These are phyloP conservation scores for Pseudogymnoascus destructans DNA, from an alignment of 2,329 filamentous ascomycete genomes.

Conservation along the genomic window DNA sequence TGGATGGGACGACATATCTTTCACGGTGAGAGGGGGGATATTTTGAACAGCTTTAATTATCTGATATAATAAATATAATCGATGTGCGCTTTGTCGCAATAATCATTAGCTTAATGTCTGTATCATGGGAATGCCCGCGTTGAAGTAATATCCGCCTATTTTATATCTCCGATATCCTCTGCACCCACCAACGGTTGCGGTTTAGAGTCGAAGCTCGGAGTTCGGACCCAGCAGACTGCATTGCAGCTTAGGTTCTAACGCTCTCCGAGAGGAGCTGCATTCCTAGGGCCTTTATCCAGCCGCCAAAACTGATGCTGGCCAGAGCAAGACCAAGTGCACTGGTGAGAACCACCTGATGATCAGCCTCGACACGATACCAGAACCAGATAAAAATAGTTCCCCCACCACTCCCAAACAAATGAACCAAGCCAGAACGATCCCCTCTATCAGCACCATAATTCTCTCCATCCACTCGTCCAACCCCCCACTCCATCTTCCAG, in stretches of 20 bases:
- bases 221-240: neutral
- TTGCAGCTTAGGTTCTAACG: neutral
- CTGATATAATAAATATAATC: conserved; percentile 3
- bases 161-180: neutral
- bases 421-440: neutral
- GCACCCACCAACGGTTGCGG: neutral
- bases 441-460: neutral
- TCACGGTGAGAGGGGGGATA: neutral
- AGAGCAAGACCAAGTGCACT: neutral
- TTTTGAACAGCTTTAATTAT: neutral
- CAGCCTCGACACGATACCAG: neutral
- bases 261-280: neutral
- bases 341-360: neutral
- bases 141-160: neutral
- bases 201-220: neutral
- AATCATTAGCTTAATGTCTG: neutral
- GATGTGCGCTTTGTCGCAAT: neutral
- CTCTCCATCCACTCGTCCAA: neutral
- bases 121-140: neutral
- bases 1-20: neutral
- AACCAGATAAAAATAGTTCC: neutral
- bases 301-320: neutral
- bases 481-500: no score
- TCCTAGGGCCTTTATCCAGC: neutral
- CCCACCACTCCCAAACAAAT: neutral